Evolutionary conservation across 106 monocot species (phyloP).

Genomic region (Dactylorhiza incarnata): DNA sequence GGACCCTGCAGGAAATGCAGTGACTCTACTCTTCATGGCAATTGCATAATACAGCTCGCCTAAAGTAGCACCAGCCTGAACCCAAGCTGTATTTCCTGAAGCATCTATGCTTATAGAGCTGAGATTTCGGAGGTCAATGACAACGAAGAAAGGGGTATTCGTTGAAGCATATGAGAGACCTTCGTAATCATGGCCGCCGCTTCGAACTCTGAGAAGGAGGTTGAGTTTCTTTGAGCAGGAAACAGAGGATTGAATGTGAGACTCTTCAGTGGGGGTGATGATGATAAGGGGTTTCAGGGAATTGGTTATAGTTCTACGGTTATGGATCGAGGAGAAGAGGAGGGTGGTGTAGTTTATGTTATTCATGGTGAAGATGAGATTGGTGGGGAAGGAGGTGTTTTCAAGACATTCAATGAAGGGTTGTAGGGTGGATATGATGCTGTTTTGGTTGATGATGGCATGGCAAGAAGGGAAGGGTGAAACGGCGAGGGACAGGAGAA

Average conservation of each 20-base stretch:
- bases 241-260: conserved; percentile 30
- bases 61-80: conserved; percentile 27
- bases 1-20: conserved; percentile 15
- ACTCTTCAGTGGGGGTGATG: conserved; percentile 18
- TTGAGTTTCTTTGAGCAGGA: conserved; percentile 4
- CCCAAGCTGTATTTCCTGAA: conserved; percentile 3
- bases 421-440: too few relatives aligned
- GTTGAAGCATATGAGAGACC: conserved; percentile 27
- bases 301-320: conserved; percentile 10
- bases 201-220: conserved; percentile 16
- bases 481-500: too few relatives aligned
- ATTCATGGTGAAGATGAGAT: not conserved
- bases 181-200: conserved; percentile 30
- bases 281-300: conserved; percentile 16
- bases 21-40: not conserved
- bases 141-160: not conserved
- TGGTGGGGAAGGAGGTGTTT: not conserved
- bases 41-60: conserved; percentile 35
- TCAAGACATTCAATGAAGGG: not conserved
- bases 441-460: too few relatives aligned
- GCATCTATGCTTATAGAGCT: not conserved
- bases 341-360: not conserved
- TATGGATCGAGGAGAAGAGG: conserved; percentile 9
- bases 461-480: too few relatives aligned
- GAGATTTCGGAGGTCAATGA: conserved; percentile 21